Percentiles rank a stretch among this genome's conserved stretches.
These are phyloP conservation scores for Calophaca sinica DNA, from an alignment of 306 rosid genomes.

Conservation along the genomic window DNA sequence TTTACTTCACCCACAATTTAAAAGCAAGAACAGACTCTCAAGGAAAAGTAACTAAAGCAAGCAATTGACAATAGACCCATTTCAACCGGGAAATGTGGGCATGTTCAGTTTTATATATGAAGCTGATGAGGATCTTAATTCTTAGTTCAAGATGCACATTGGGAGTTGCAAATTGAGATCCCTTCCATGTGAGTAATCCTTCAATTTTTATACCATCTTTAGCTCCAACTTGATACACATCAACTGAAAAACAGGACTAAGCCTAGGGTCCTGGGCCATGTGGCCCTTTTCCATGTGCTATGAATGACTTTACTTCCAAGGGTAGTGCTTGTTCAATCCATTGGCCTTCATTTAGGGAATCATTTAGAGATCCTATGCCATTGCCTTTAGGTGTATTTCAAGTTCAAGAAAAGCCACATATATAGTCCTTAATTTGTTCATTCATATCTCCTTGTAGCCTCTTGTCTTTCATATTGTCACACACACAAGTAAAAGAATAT, in stretches of 20 bases:
- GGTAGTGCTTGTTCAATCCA: slow-evolving; percentile 47
- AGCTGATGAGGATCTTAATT: slow-evolving; percentile 32
- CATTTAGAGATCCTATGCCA: slow-evolving; percentile 58
- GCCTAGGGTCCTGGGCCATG: slow-evolving; percentile 49
- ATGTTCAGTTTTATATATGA: slow-evolving; percentile 32
- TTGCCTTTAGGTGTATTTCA: slow-evolving; percentile 58
- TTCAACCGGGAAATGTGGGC: slow-evolving; percentile 43
- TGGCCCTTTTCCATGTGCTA: slow-evolving; percentile 64
- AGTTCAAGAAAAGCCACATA: slow-evolving; percentile 53
- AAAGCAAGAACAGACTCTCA: background rate
- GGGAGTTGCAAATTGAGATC: slow-evolving; percentile 52
- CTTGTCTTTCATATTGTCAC: slow-evolving; percentile 38
- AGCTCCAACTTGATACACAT: slow-evolving; percentile 31
- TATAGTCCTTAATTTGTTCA: background rate
- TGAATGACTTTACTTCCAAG: slow-evolving; percentile 56
- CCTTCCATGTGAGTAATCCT: slow-evolving; percentile 53
- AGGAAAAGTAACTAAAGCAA: slow-evolving; percentile 39
- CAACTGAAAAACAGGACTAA: slow-evolving; percentile 51
- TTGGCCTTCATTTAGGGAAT: slow-evolving; percentile 54
- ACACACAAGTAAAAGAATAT: slow-evolving; percentile 15
- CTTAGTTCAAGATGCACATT: slow-evolving; percentile 41
- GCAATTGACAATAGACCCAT: slow-evolving; percentile 44
- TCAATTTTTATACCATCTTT: background rate
- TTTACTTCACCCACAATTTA: slow-evolving; percentile 44
- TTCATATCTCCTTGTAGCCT: slow-evolving; percentile 37